A percentile compares a stretch with the other conserved stretches of the same genome.
Conservation (phyloP, 169 alveolate genomes). For the Plasmodium yoelii region DNA sequence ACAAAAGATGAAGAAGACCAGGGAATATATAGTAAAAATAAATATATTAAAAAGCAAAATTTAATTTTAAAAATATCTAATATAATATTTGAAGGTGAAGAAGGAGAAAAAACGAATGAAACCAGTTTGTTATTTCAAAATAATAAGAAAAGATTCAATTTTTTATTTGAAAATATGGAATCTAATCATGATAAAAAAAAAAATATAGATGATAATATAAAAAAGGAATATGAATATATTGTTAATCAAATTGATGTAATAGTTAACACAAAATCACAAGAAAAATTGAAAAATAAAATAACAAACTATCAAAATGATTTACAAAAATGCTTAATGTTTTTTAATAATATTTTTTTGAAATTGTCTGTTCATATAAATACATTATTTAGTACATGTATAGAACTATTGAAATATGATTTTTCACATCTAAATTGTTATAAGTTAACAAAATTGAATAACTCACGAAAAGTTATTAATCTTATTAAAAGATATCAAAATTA, state of each 20-base stretch:
- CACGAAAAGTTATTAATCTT: conserved; percentile 7
- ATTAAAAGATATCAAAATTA: conserved; percentile 30
- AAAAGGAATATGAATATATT: not conserved
- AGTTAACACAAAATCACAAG: not conserved
- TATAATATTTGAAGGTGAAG: conserved; percentile 2
- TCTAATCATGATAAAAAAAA: not conserved
- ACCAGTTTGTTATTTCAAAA: not conserved
- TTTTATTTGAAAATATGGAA: not conserved
- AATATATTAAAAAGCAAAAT: not conserved
- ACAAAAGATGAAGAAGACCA: not conserved
- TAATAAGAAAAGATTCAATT: not conserved
- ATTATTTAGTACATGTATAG: conserved; percentile 42
- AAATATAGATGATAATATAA: not conserved
- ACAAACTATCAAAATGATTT: not conserved
- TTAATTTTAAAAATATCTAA: conserved; percentile 28
- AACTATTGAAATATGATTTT: conserved; percentile 25
- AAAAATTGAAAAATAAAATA: not conserved
- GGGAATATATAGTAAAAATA: not conserved
- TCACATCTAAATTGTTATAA: not conserved
- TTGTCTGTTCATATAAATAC: conserved; percentile 38
- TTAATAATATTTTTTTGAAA: conserved; percentile 21
- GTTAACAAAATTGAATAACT: conserved; percentile 5
- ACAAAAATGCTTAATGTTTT: not conserved
- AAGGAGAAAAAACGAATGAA: not conserved
- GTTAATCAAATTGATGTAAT: not conserved